Base-by-base conservation (phyloP, 2,329 filamentous ascomycete species). In the Apiospora saccharicola region DNA sequence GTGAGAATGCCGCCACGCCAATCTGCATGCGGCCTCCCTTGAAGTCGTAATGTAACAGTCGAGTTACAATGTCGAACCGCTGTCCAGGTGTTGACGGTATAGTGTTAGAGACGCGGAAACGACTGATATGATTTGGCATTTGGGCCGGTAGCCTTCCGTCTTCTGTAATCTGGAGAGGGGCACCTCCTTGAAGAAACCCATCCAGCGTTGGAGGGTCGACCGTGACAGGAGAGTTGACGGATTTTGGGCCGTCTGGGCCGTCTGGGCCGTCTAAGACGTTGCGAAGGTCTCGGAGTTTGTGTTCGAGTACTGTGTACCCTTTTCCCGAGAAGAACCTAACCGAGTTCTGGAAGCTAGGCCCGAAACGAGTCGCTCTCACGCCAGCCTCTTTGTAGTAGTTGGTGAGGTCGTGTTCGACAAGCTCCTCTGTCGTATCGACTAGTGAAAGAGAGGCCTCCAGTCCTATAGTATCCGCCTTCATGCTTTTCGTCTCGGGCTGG, bases 101-200 rank as follows among this genome's bases (percentile, higher is more conserved):
- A 3, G 72, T 73, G 70, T 81, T 81, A 6, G 79, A 80, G 57
- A 81, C 75, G 44, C 78, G 77, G 14, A 81, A 72, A 13, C 78
- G 76, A 24, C 75, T 76, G 47, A 80, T 72, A 70, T 80, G 79
- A 64, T 77, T 80, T 19, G 79, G 79, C 78, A 81, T 79, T 69
- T 76, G 72, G 22, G 78, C 78, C 5, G 75, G 75, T 57, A 72
- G 72, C 61, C 74, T 72, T 46, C 76, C 76, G n/a, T 53, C 57
- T 30, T 79, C 74, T 12, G 72, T 73, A 22, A 74, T 64, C 44
- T 75, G 75, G 5, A 80, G 73, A 34, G 76, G 75, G 19, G 74
- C 75, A 4, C 72, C 64, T 8, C 77, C 79, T 68, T 79, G 78
- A n/a, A 80, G 74, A 24, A 79, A 77, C 13, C 73, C 72, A 67